phyloP scores from a whole-genome alignment of 2,329 filamentous ascomycete species.

The Aspergillus fijiensis region DNA sequence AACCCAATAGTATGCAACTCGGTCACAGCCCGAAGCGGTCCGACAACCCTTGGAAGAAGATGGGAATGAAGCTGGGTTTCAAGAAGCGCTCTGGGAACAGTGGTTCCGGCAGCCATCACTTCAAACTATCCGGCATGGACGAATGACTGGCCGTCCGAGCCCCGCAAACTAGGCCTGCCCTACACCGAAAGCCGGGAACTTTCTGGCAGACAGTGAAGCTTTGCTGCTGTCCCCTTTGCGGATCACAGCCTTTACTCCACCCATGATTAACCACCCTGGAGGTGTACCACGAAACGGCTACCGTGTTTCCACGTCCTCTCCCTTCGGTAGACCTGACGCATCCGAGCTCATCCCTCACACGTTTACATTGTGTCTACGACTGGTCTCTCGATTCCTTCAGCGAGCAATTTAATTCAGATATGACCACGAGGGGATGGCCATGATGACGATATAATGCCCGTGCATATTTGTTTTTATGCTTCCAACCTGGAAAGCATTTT shows the following conservation, averaged over 20 bases:
- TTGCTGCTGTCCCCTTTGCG: background rate
- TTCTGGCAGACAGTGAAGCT: conserved; percentile 2
- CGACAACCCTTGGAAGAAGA: conserved; percentile 54
- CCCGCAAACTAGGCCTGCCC: background rate
- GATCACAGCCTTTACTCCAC: background rate
- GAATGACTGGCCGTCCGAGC: conserved; percentile 19
- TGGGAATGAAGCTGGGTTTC: conserved; percentile 51
- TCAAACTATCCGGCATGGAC: conserved; percentile 27
- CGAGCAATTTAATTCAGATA: conserved; percentile 14
- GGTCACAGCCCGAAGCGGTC: conserved; percentile 43
- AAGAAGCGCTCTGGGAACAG: conserved; percentile 37
- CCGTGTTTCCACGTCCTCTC: background rate
- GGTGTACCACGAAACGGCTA: background rate
- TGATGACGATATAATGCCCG: conserved; percentile 21
- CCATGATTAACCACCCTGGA: background rate
- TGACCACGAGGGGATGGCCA: conserved; percentile 19
- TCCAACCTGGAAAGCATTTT: conserved; percentile 18
- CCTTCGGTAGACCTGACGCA: background rate
- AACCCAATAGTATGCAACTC: conserved; percentile 31
- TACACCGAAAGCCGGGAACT: background rate
- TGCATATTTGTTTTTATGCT: conserved; percentile 17
- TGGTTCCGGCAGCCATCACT: conserved; percentile 26
- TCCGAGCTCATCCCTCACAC: background rate
- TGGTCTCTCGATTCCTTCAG: conserved; percentile 14
- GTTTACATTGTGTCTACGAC: conserved; percentile 11